phyloP scores from a whole-genome alignment of 768 basidiomycete species.

The Omphalotus guepiniiformis region DNA sequence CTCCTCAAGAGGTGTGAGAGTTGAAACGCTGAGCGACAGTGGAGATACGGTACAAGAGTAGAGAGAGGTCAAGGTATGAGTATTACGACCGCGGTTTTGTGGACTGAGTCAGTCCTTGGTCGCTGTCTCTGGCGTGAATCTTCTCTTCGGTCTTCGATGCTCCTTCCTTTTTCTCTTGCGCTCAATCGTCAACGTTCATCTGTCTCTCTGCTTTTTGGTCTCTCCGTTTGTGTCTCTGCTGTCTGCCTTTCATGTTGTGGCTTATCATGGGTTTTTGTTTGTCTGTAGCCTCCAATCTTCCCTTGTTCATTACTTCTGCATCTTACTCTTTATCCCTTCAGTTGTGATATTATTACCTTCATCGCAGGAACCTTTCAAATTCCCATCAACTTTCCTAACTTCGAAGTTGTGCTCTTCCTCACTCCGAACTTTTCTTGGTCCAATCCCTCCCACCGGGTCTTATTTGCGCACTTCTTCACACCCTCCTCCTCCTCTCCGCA shows the following conservation, averaged over 20 bases:
- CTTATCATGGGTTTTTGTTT: constrained; percentile 21
- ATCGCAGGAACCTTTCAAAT: constrained; percentile 9
- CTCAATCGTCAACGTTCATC: neutral
- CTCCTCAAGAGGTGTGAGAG: constrained; percentile 73
- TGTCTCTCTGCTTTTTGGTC: neutral
- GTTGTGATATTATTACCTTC: constrained; percentile 14
- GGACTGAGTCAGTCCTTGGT: neutral
- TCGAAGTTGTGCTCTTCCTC: neutral
- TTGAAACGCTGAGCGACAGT: constrained; percentile 63
- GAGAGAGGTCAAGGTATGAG: constrained; percentile 3
- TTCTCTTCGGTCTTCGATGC: neutral
- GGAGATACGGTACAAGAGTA: constrained; percentile 46
- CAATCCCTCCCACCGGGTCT: neutral
- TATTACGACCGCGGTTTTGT: too few species aligned
- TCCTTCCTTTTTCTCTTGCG: neutral
- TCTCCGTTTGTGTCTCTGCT: neutral
- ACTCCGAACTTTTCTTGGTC: neutral
- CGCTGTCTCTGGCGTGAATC: neutral
- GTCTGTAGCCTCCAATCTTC: constrained; percentile 17
- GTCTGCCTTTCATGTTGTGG: constrained; percentile 11
- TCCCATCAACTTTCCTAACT: constrained; percentile 11
- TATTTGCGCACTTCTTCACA: neutral
- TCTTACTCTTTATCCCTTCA: constrained; percentile 18
- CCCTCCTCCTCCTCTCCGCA: neutral
- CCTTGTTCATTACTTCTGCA: constrained; percentile 18